Evolutionary conservation across 2,329 filamentous ascomycete species (phyloP), one percentile per base, ranked within the genome.

Genomic region (Chaetothyriales sp.): DNA sequence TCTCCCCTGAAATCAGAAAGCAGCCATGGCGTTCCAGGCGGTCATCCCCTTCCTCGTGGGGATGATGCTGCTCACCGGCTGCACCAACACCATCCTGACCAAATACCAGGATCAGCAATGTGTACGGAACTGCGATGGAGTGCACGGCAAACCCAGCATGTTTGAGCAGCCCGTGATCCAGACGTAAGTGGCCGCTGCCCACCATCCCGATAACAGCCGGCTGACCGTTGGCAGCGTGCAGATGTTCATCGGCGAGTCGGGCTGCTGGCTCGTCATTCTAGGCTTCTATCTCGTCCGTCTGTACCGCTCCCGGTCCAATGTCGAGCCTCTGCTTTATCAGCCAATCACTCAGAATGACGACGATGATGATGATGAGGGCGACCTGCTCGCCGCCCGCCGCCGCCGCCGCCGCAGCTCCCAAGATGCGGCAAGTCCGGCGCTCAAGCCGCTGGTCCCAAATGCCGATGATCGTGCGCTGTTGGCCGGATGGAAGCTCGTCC

Each of bases 81-180:
- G 94, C 56, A 95, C 89, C 76, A 98, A 98, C 68, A 98, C 92
- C 1, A 80, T 98, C 56, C 76, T 98, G 63, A 95, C 90, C 61
- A 98, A 98, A 67, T 95, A 89, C 43, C 54, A 72, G 86, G 92
- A 98, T 67, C 94, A 95, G 75, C 88, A 95, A 82, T 98, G 92
- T 71, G 86, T 97, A 43, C 79, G 85, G 59, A 81, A 97, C 72
- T 98, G 92, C 73, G 81, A 87, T 62, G 73, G 78, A 19, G 73
- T 87, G 62, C 78, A 80, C 8, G 76, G 75, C 54, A 78, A 83
- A 59, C 83, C 80, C 50, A 73, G 78, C 57, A 77, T 79, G 61
- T 97, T 98, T 70, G 88, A 95, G 67, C 90, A 97, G 66, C 92
- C 92, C 18, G 89, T 98, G 49, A 81, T 97, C 51, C 92, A 98